Evolutionary conservation across 768 basidiomycete species (phyloP).

Genomic region (Postia placenta): DNA sequence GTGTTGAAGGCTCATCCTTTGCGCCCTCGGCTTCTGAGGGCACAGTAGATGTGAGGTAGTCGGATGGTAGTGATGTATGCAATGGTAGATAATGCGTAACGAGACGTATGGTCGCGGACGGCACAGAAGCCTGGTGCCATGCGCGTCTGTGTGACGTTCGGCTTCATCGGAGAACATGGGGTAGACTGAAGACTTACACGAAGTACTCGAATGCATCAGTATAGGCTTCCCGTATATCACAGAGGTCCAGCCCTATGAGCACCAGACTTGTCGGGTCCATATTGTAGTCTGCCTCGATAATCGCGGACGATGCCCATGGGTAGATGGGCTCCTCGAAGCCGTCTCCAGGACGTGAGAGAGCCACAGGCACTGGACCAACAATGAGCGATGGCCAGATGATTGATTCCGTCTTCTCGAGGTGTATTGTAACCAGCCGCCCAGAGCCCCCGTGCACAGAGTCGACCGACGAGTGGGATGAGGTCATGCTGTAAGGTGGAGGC

Average conservation of each 20-base stretch:
- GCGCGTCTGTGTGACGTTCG: conserved; percentile 49
- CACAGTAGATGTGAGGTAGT: too few species aligned
- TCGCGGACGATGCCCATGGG: conserved; percentile 38
- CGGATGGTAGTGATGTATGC: too few species aligned
- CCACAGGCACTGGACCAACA: conserved; percentile 64
- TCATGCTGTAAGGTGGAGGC: conserved; percentile 42
- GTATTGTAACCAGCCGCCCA: conserved; percentile 69
- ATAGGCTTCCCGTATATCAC: conserved; percentile 68
- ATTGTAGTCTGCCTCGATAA: conserved; percentile 60
- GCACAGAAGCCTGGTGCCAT: conserved; percentile 73
- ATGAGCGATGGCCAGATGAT: conserved; percentile 81
- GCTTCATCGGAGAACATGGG: neutral
- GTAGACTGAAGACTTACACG: conserved; percentile 42
- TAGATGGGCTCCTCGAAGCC: conserved; percentile 48
- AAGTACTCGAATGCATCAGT: conserved; percentile 81
- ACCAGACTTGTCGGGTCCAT: conserved; percentile 84
- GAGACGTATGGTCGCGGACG: conserved; percentile 73
- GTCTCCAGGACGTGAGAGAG: conserved; percentile 42
- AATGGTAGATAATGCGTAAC: conserved; percentile 68
- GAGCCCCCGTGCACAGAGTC: conserved; percentile 58
- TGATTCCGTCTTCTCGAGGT: conserved; percentile 74
- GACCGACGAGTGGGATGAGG: conserved; percentile 75
- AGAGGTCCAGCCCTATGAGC: conserved; percentile 61
- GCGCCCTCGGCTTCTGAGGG: too few species aligned
- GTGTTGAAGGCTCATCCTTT: neutral